Evolutionary conservation across 2,329 filamentous ascomycete species (phyloP), one percentile per base, ranked within the genome.

Genomic region (Trichophaea hybrida): DNA sequence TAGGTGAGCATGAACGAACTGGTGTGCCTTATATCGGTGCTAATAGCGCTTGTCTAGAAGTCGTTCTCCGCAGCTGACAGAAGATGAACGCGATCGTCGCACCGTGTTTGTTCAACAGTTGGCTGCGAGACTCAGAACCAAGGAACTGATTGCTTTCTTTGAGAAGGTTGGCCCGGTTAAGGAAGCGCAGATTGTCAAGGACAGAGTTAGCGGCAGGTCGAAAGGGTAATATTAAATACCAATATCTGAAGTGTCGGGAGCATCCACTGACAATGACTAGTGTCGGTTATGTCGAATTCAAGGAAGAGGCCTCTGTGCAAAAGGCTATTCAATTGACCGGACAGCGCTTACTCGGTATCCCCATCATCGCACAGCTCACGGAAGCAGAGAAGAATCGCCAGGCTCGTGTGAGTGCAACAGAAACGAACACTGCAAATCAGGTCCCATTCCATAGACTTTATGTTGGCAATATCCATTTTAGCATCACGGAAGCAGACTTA

Each of bases 311-410:
- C 69, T 94, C 90, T 68, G 91, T 98, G 69, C 79, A 84, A 70
- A 84, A 86, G 76, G 93, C 94, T 71, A 86, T 98, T 72, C 87
- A 95, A 77, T 89, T 98, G 78, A 98, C 93, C 73, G 93, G 93
- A 75, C 91, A 97, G 77, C 95, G 93, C 76, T 85, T 98, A 75
- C 78, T 95, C 85, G 90, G 89, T 79, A 96, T 98, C 68, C 93
- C 93, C 61, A 94, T 98, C 72, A 98, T 98, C 70, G 94, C 91
- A 58, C 91, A 97, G 75, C 83, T 95, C 72, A 97, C 93, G 69
- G 93, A 98, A 78, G 94, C 93, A 72, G 94, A 98, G 74, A 98
- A 98, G 79, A 98, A 98, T 72, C 89, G 93, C 69, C 91, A 95
- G 77, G 88, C 89, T 65, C 88, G 91, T 67, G 67, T 67, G 49